Evolutionary conservation across 2,329 filamentous ascomycete genomes (phyloP).

Genomic region (Lithohypha guttulata): DNA sequence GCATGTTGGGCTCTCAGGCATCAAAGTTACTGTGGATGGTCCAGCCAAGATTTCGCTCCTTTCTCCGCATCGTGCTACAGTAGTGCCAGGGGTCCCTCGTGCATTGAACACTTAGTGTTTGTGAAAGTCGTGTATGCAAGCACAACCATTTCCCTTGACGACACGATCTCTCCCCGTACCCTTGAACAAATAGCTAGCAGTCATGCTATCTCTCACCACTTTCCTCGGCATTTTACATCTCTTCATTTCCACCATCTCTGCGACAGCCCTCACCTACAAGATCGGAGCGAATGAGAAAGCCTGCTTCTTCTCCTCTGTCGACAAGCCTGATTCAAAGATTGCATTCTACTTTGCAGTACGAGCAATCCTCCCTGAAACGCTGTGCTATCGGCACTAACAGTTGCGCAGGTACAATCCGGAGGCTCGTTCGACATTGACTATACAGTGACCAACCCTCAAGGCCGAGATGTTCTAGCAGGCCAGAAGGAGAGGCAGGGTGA

Average conservation of each 20-base stretch:
- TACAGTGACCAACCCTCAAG: constrained; percentile 67
- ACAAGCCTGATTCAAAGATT: constrained; percentile 73
- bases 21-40: too few species aligned
- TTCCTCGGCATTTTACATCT: constrained; percentile 61
- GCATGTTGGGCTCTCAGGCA: too few species aligned
- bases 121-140: too few species aligned
- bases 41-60: too few species aligned
- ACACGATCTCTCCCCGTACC: not conserved
- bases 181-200: constrained; percentile 10
- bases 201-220: constrained; percentile 56
- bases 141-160: too few species aligned
- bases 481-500: constrained; percentile 90
- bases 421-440: constrained; percentile 98
- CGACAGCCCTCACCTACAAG: constrained; percentile 91
- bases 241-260: constrained; percentile 59
- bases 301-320: constrained; percentile 80
- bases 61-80: too few species aligned
- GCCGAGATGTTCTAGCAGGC: constrained; percentile 72
- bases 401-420: constrained; percentile 78
- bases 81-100: too few species aligned
- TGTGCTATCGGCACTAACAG: not conserved
- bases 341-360: constrained; percentile 97
- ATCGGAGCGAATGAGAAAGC: constrained; percentile 82
- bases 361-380: constrained; percentile 18
- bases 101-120: too few species aligned